phyloP scores from a whole-genome alignment of 1,139 yeast genomes.

The Arxiozyma heterogenica region DNA sequence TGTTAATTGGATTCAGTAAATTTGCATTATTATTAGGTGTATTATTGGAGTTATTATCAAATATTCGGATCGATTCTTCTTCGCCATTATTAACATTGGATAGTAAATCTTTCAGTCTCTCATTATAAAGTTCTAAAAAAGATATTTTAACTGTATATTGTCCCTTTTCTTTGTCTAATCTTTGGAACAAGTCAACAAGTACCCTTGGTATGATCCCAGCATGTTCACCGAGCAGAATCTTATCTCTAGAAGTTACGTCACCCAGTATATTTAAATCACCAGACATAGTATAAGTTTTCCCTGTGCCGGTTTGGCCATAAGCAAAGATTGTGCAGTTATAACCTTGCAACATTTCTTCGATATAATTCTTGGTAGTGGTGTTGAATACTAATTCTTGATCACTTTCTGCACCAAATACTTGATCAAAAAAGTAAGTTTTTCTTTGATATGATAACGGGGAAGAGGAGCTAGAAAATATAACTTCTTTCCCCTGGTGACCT shows the following conservation, averaged over 20 bases:
- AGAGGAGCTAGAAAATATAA: slow-evolving; percentile 26
- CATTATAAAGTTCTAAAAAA: slow-evolving; percentile 66
- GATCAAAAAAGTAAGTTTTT: slow-evolving; percentile 57
- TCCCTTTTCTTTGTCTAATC: slow-evolving; percentile 31
- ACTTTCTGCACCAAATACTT: slow-evolving; percentile 65
- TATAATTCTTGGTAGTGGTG: slow-evolving; percentile 50
- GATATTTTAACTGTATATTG: slow-evolving; percentile 62
- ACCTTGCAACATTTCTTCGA: slow-evolving; percentile 51
- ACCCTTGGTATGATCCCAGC: slow-evolving; percentile 70
- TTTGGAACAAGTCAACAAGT: slow-evolving; percentile 42
- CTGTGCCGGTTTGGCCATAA: slow-evolving; percentile 87
- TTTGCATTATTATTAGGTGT: slow-evolving; percentile 6
- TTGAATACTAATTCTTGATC: slow-evolving; percentile 54
- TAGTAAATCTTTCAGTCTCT: slow-evolving; percentile 54
- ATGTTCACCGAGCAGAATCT: slow-evolving; percentile 29
- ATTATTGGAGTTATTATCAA: slow-evolving; percentile 33
- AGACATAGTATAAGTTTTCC: slow-evolving; percentile 82
- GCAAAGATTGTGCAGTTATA: slow-evolving; percentile 76
- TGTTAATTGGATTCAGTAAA: background rate
- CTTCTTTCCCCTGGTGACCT: slow-evolving; percentile 31
- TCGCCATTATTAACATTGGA: slow-evolving; percentile 27
- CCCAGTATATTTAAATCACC: slow-evolving; percentile 41
- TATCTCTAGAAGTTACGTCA: slow-evolving; percentile 17
- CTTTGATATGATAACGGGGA: slow-evolving; percentile 16
- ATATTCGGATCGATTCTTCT: slow-evolving; percentile 32